Base-by-base conservation (phyloP, 2,329 filamentous ascomycete species). In the Coniochaeta ligniaria region DNA sequence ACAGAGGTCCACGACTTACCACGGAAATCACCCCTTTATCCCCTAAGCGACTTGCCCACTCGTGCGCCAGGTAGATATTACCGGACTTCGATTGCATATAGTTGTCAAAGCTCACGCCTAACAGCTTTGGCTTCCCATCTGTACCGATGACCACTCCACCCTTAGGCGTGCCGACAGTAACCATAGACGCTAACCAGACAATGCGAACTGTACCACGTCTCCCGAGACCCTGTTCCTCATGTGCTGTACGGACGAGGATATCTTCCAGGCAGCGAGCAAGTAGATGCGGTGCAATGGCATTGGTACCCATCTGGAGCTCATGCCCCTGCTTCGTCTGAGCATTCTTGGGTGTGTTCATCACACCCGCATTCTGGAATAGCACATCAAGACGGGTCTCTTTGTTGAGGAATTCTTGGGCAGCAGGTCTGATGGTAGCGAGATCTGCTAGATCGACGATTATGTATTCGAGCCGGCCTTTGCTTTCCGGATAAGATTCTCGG, bases 401-500 rank as follows among this genome's bases (percentile, higher is more conserved):
- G 1, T 63, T 59, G 0, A 71, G 60, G 58, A 80, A 80, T 2
- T 61, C 63, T 9, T 72, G 65, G 0, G 72, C 77, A 1, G 74
- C 70, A 0, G 71, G 59, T 59, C 73, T 75, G 64, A 79, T 75
- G 2, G 69, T 74, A 0, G 67, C 61, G 12, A 82, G 68, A 63
- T 81, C 75, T 58, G 73, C 68, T 2, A 82, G 73, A 52, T 80
- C 75, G 6, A 75, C 63, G 7, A 67, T 65, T n/a, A 78, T 68
- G 60, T 72, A 74, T 60, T 70, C 68, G 57, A 76, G 61, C 1
- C 31, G 43, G 5, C 66, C 66, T 6, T 63, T 61, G 4, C 56
- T 64, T 20, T 36, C 22, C 5, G 63, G 57, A 11, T n/a, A 52
- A 11, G 17, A 58, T 59, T 24, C 31, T 56, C 16, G 61, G 54